Percentiles rank a stretch among this genome's conserved stretches.
Conservation (phyloP, 2,329 filamentous ascomycete species). For the Fusarium marasasianum region DNA sequence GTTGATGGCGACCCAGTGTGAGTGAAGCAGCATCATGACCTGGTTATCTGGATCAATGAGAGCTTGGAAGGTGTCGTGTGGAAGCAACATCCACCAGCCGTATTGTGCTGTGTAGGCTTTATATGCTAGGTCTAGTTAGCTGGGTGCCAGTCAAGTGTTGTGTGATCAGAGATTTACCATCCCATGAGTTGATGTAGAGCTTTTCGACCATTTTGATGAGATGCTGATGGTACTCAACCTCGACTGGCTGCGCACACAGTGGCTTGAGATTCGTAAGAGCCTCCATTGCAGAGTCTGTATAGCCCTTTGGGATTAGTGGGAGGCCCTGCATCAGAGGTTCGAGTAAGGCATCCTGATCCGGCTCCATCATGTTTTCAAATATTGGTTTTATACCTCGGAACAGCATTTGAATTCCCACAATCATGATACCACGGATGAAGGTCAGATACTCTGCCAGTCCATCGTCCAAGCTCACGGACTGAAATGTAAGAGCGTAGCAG, state of each 20-base stretch:
- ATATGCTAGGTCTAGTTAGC: conserved; percentile 53
- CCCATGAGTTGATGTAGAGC: conserved; percentile 62
- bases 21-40: conserved; percentile 57
- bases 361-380: conserved; percentile 58
- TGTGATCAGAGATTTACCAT: conserved; percentile 51
- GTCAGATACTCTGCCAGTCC: conserved; percentile 70
- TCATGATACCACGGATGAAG: conserved; percentile 65
- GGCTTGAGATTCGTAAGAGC: conserved; percentile 54
- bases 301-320: conserved; percentile 56
- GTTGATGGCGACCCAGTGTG: conserved; percentile 65
- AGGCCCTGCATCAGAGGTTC: conserved; percentile 57
- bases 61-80: conserved; percentile 61
- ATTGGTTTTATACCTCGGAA: conserved; percentile 59
- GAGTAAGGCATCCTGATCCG: conserved; percentile 53
- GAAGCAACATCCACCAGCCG: conserved; percentile 67
- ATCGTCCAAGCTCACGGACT: conserved; percentile 66
- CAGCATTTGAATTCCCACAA: conserved; percentile 65
- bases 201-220: conserved; percentile 60
- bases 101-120: conserved; percentile 61
- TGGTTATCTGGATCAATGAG: conserved; percentile 60
- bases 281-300: conserved; percentile 57
- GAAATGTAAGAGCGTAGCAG: conserved; percentile 68
- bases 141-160: neutral
- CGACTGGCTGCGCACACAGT: conserved; percentile 55
- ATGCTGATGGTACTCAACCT: conserved; percentile 57